phyloP scores from a whole-genome alignment of 140 eudicot genomes.

The Oenanthe javanica region DNA sequence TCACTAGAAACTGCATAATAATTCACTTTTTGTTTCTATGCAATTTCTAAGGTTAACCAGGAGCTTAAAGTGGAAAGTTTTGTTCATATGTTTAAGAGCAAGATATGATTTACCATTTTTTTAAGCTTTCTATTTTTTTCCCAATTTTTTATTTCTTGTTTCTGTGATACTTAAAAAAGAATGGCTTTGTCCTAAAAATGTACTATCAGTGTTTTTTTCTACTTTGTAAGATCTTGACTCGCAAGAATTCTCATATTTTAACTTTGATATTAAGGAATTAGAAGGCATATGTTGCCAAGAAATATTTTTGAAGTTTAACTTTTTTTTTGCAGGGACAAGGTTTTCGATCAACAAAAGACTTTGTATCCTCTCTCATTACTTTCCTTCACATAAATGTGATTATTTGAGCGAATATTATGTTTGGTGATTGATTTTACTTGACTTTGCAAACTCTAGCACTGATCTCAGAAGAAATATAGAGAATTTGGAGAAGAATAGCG shows the following conservation, averaged over 20 bases:
- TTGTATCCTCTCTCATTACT: slow-evolving; percentile 62
- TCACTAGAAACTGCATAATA: background rate
- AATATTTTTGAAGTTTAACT: slow-evolving; percentile 2
- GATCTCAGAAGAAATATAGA: slow-evolving; percentile 67
- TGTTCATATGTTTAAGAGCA: background rate
- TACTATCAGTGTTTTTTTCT: background rate
- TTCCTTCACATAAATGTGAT: background rate
- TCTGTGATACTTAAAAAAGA: background rate
- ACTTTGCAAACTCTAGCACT: slow-evolving; percentile 43
- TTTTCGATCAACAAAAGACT: slow-evolving; percentile 80
- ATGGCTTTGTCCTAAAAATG: background rate
- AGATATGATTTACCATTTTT: background rate
- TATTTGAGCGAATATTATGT: background rate
- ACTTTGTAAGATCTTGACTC: background rate
- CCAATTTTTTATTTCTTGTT: background rate
- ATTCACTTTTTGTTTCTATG: background rate
- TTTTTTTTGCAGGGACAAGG: slow-evolving; percentile 70
- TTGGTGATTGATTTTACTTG: slow-evolving; percentile 27
- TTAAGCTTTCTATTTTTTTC: background rate
- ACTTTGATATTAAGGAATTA: background rate
- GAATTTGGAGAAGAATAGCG: slow-evolving; percentile 79
- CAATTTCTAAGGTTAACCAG: background rate
- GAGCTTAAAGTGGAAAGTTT: background rate
- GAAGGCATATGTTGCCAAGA: background rate
- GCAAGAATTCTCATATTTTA: background rate